Evolutionary conservation across 495 filamentous ascomycete species (phyloP).

Genomic region (Podospora conica): DNA sequence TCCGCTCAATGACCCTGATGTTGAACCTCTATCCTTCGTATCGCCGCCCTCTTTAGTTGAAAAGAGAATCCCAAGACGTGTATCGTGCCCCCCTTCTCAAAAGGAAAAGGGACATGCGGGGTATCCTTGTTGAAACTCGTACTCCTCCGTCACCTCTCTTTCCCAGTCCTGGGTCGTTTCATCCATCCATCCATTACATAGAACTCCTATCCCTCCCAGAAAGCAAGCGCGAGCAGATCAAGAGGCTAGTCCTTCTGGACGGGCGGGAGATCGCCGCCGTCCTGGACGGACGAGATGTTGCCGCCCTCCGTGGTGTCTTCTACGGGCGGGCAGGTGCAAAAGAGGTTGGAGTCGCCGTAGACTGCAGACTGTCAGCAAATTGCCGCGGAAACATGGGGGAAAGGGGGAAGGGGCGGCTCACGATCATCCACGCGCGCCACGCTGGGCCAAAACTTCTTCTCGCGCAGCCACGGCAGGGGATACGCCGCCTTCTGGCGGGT

Average conservation of each 20-base stretch:
- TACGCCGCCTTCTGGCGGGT: conserved; percentile 80
- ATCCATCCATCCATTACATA: too few species aligned
- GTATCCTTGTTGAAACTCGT: conserved; percentile 10
- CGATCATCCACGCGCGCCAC: conserved; percentile 88
- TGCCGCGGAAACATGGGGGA: background rate
- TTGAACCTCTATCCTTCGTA: background rate
- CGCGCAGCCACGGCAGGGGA: conserved; percentile 73
- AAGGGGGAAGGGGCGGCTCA: conserved; percentile 37
- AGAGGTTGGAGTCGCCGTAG: conserved; percentile 87
- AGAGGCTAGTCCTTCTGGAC: conserved; percentile 15
- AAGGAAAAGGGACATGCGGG: background rate
- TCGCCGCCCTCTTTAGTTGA: conserved; percentile 2
- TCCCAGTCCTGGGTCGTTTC: background rate
- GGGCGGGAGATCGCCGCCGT: conserved; percentile 21
- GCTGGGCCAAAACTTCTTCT: conserved; percentile 98
- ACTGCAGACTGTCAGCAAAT: conserved; percentile 45
- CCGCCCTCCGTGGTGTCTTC: conserved; percentile 46
- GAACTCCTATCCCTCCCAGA: background rate
- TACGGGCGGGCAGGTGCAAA: conserved; percentile 91
- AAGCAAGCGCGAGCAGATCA: background rate
- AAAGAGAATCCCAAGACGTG: background rate
- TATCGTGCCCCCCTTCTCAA: background rate
- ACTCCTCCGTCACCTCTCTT: background rate
- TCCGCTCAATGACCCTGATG: background rate
- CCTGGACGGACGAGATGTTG: conserved; percentile 19